Percentiles rank a stretch among this genome's conserved stretches.
These are phyloP conservation scores for Babesia sp. DNA, from an alignment of 169 alveolate genomes.

Conservation along the genomic window DNA sequence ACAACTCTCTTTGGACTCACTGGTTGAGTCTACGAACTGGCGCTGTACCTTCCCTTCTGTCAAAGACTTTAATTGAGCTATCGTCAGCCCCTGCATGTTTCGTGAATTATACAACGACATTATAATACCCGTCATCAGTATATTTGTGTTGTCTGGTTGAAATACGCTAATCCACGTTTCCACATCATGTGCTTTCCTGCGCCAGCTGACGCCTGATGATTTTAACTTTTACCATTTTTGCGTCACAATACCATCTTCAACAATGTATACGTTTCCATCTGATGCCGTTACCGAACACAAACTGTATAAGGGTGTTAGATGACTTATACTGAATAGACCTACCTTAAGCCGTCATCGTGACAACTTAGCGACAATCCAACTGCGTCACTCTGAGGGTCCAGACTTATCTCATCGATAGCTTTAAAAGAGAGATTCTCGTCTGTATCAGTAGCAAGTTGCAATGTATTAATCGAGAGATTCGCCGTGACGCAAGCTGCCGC, in stretches of 20 bases:
- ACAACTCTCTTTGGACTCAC: neutral
- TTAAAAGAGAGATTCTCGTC: neutral
- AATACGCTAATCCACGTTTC: constrained; percentile 60
- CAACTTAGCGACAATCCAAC: constrained; percentile 41
- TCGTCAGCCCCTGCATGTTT: constrained; percentile 47
- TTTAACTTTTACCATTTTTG: neutral
- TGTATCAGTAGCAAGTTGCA: constrained; percentile 5
- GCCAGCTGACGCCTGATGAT: too few relatives aligned
- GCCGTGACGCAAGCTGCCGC: constrained; percentile 44
- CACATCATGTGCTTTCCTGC: constrained; percentile 42
- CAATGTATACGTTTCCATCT: constrained; percentile 32
- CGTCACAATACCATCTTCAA: constrained; percentile 19
- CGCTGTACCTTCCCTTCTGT: constrained; percentile 8
- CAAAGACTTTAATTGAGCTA: constrained; percentile 21
- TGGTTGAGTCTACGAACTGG: constrained; percentile 1
- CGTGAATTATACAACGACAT: neutral
- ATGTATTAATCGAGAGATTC: neutral
- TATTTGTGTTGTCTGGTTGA: constrained; percentile 40
- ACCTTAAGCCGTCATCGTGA: constrained; percentile 37
- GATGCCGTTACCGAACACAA: constrained; percentile 42
- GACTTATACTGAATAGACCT: neutral
- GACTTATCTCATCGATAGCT: neutral
- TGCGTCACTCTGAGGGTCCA: constrained; percentile 8
- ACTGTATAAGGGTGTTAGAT: constrained; percentile 12
- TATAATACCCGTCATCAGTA: constrained; percentile 44